These are phyloP conservation scores for Gardenia jasminoides DNA, from an alignment of 257 asterid genomes.

Conservation along the genomic window DNA sequence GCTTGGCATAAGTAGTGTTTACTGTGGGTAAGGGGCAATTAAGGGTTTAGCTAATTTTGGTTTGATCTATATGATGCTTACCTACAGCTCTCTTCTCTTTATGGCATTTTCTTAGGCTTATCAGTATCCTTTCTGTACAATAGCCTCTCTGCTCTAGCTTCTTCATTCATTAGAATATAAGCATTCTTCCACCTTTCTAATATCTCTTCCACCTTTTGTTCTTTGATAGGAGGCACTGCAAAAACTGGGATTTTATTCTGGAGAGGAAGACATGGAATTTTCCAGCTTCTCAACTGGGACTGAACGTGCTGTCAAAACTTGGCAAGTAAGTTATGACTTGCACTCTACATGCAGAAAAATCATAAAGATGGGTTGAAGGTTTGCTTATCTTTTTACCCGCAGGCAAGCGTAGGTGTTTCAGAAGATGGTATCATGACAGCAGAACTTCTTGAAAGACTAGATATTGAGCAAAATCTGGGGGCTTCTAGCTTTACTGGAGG, in stretches of 20 bases:
- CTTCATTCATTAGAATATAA: background rate
- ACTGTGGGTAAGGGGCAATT: background rate
- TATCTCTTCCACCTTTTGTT: background rate
- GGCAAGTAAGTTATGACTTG: slow-evolving; percentile 74
- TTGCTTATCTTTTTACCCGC: slow-evolving; percentile 12
- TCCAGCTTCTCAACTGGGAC: slow-evolving; percentile 76
- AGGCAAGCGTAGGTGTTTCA: slow-evolving; percentile 58
- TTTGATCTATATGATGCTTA: background rate
- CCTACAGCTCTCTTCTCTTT: background rate
- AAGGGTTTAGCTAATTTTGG: background rate
- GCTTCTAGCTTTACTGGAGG: slow-evolving; percentile 25
- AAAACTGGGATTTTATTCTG: slow-evolving; percentile 84
- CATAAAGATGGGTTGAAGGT: background rate
- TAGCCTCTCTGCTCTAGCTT: background rate
- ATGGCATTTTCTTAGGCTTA: background rate
- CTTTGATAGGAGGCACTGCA: slow-evolving; percentile 66
- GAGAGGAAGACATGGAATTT: slow-evolving; percentile 92
- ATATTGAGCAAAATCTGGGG: slow-evolving; percentile 31
- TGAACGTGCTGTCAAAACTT: slow-evolving; percentile 88
- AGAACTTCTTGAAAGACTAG: slow-evolving; percentile 61
- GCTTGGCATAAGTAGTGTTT: background rate
- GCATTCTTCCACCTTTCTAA: background rate
- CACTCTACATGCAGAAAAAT: background rate
- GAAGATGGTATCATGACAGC: slow-evolving; percentile 92
- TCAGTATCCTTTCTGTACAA: background rate